Base-by-base conservation (phyloP, 805 yeast species). In the Phaffomyces thermotolerans region DNA sequence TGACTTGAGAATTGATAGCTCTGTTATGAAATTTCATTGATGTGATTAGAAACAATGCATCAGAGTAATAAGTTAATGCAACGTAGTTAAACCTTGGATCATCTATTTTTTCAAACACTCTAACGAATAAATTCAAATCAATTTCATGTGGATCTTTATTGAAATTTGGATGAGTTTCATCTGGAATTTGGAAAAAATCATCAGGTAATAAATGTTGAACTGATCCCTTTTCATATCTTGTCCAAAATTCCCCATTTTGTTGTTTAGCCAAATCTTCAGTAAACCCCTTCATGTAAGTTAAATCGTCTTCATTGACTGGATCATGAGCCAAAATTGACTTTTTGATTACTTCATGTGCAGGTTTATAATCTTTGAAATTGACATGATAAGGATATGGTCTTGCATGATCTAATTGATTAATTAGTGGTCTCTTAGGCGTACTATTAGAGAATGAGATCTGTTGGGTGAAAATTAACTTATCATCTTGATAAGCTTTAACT, bases 61-160 rank as follows among this genome's bases (percentile, higher is more conserved):
- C 88, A 0, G 84, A 72, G 10, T 79, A 60, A 46, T 76, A 76
- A 3, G 81, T 80, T 38, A 80, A 56, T 0, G 81, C 81, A 8
- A 73, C 78, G 59, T 75, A 79, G 47, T 75, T 60, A 56, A 68
- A 74, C 20, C 70, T 52, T 2, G 53, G 50, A 24, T 55, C 56
- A 38, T n/a, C 46, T 23, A 47, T 58, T 50, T 14, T 41, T 29
- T 42, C 41, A 30, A 40, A 44, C 6, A 50, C 41, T 39, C 40
- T 51, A 10, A 51, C 37, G 36, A 50, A 52, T 34, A 41, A 37
- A 27, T 50, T 44, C 9, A 49, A 50, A 17, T 39, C 44, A 12
- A 51, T 50, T 30, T 57, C 59, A 34, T 53, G 48, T 0, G 59
- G 54, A 1, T 42, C 37, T 33, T 46, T 47, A 6, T 37, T 18